These are phyloP conservation scores for Aleurites moluccanus DNA, from an alignment of 441 rosid genomes.

Conservation along the genomic window DNA sequence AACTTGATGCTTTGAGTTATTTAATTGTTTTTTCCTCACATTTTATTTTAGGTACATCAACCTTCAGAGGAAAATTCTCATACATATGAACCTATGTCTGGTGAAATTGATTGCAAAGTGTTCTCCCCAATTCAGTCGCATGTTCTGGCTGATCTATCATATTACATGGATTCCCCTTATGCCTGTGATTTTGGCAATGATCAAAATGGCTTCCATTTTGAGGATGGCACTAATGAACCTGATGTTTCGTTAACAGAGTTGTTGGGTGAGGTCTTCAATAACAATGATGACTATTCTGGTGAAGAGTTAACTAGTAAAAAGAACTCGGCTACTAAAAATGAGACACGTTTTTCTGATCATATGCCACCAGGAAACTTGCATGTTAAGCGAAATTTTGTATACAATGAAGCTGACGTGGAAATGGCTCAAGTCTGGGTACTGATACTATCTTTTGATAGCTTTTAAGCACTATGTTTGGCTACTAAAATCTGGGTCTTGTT, in stretches of 20 bases:
- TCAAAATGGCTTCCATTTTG: conserved; percentile 42
- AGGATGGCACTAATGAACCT: conserved; percentile 51
- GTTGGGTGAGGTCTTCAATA: conserved; percentile 51
- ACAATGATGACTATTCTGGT: conserved; percentile 42
- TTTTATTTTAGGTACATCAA: conserved; percentile 38
- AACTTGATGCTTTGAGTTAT: background rate
- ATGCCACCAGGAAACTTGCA: conserved; percentile 27
- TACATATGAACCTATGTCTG: conserved; percentile 28
- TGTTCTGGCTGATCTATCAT: conserved; percentile 34
- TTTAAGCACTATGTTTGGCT: background rate
- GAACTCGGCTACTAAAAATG: conserved; percentile 29
- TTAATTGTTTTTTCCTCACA: conserved; percentile 3
- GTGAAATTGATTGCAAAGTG: conserved; percentile 38
- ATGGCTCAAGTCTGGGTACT: conserved; percentile 50
- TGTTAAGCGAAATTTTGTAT: conserved; percentile 24
- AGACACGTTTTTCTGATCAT: conserved; percentile 30
- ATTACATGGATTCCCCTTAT: conserved; percentile 50
- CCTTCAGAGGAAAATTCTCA: conserved; percentile 24
- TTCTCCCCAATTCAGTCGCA: conserved; percentile 44
- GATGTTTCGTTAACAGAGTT: conserved; percentile 53
- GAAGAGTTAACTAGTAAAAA: conserved; percentile 45
- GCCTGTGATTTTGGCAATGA: conserved; percentile 62
- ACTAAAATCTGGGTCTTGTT: background rate
- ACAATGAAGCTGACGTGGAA: conserved; percentile 27
- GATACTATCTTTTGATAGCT: background rate